Base-by-base conservation (phyloP, 179 eudicot genomes). In the Silene noctiflora region DNA sequence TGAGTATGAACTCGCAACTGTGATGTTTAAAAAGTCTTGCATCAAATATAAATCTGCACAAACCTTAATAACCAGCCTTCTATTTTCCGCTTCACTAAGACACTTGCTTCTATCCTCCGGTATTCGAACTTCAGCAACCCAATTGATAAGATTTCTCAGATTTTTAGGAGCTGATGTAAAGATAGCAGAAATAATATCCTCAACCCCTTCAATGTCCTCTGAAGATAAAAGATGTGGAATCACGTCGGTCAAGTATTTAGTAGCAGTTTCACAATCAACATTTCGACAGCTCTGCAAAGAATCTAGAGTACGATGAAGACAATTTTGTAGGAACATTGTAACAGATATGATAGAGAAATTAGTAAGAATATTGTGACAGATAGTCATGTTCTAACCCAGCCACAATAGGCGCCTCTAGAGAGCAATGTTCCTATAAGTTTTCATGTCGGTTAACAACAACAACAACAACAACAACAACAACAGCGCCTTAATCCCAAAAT, bases 41-140 rank as follows among this genome's bases (percentile, higher is more conserved):
- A 69, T 11, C 48, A 13, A 17, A 35, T 67, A 42, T 19, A 42
- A 42, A 48, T 10, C 11, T 35, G 19, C 21, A 60, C 35, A 75
- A 72, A 84, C 89, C 89, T 86, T 86, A 42, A 79, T 70, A 65
- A 74, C 55, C 53, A 84, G 79, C 84, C 87, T 81, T 65, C 24
- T 76, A 27, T 44, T 67, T 76, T 86, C 87, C 63, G 84, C 89
- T 75, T 78, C 84, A 71, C 65, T 77, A 19, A 82, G 67, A 74
- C 27, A 44, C 71, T 72, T 69, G 58, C 67, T 80, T 62, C 77
- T 79, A 53, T 77, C 78, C 69, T 82, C 87, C 58, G 77, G 72
- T 67, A 63, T 77, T 71, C 87, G 72, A 69, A 86, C 84, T 84
- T 86, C 89, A 58, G 85, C 87, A 72, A 86, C 82, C 87, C 89